Percentiles rank a stretch among this genome's conserved stretches.
phyloP scores from a whole-genome alignment of 768 basidiomycete genomes.

The Tylopilus felleus region DNA sequence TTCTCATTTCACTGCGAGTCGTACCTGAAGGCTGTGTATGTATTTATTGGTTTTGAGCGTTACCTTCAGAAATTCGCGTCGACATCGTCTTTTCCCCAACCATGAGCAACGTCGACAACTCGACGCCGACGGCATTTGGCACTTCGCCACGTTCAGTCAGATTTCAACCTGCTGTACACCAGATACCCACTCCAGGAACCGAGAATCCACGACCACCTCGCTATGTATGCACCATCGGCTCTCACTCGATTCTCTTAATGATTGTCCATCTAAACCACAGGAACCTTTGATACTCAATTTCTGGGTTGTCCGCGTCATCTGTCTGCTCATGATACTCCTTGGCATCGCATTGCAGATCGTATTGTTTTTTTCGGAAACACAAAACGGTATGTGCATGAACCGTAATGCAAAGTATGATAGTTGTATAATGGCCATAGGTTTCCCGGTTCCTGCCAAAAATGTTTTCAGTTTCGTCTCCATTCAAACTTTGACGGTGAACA shows the following conservation, averaged over 20 bases:
- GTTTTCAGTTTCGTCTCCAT: constrained; percentile 47
- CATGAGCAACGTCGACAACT: constrained; percentile 4
- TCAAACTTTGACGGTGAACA: constrained; percentile 43
- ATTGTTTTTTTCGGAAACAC: constrained; percentile 16
- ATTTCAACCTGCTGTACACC: constrained; percentile 44
- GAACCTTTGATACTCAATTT: constrained; percentile 34
- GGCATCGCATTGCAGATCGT: constrained; percentile 15
- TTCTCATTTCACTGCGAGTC: not conserved
- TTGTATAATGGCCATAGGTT: constrained; percentile 41
- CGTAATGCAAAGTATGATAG: not conserved
- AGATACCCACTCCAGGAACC: constrained; percentile 45
- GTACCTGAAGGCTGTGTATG: not conserved
- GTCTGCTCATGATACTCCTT: constrained; percentile 40
- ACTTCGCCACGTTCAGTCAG: constrained; percentile 27
- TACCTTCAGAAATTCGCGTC: too few relatives aligned
- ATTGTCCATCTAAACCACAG: constrained; percentile 9
- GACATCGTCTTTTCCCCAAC: not conserved
- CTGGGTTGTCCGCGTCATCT: constrained; percentile 38
- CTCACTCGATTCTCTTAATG: not conserved
- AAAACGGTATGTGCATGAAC: constrained; percentile 11
- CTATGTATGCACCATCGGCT: constrained; percentile 36
- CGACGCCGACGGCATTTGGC: not conserved
- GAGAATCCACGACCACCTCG: constrained; percentile 35
- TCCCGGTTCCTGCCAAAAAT: constrained; percentile 47
- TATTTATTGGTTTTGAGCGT: not conserved